These are phyloP conservation scores for Colletotrichum tofieldiae DNA, from an alignment of 2,329 filamentous ascomycete species.

Conservation along the genomic window DNA sequence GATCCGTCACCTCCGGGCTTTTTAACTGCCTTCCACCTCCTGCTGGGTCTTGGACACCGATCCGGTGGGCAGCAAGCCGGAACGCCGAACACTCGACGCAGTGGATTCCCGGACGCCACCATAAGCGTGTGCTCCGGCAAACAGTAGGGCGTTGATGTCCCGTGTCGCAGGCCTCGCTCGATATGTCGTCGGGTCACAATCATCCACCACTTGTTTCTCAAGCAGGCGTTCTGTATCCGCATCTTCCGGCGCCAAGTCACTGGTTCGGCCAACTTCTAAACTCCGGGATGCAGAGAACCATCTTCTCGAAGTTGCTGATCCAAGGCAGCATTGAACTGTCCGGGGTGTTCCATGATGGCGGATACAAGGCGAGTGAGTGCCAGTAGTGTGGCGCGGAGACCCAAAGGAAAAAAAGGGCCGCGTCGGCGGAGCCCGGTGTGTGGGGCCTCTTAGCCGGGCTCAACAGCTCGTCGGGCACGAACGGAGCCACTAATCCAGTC, in stretches of 20 bases:
- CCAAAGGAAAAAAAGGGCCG: conserved; percentile 1
- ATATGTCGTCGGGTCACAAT: neutral
- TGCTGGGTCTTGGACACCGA: conserved; percentile 1
- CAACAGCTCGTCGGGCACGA: conserved; percentile 1
- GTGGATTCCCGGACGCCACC: neutral
- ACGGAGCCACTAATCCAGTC: neutral
- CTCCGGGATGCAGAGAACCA: neutral
- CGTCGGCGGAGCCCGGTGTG: conserved; percentile 12
- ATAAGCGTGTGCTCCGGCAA: neutral
- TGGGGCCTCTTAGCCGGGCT: neutral
- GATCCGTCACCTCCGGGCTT: conserved; percentile 7
- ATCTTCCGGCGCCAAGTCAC: conserved; percentile 1
- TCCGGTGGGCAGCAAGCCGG: conserved; percentile 4
- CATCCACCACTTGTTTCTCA: neutral
- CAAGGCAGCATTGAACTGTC: neutral
- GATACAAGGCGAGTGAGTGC: neutral
- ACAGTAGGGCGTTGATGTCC: neutral
- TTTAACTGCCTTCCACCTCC: neutral
- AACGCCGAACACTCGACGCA: neutral
- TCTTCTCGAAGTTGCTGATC: conserved; percentile 1
- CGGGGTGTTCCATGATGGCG: conserved; percentile 6
- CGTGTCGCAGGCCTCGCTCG: neutral
- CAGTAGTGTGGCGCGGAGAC: conserved; percentile 18
- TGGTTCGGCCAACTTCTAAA: conserved; percentile 6
- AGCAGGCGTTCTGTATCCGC: neutral